Conservation (phyloP, 2,329 filamentous ascomycete species). For the Hypocrella siamensis region DNA sequence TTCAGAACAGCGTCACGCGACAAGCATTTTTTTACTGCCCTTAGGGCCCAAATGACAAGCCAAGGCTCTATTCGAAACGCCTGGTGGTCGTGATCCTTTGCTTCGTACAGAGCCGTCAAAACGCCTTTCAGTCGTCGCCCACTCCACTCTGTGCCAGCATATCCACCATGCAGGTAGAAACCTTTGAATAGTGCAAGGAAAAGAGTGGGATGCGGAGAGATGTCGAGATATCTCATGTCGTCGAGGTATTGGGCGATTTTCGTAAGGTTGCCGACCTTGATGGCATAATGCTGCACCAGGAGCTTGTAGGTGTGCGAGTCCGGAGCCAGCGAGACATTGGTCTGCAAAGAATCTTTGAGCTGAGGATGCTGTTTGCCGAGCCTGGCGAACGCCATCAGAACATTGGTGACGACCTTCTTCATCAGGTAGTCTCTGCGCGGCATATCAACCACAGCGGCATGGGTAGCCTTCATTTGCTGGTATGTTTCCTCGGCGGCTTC, state of each 20-base stretch:
- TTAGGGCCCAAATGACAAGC: constrained; percentile 44
- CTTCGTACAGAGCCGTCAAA: constrained; percentile 46
- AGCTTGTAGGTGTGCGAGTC: constrained; percentile 68
- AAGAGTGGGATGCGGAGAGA: constrained; percentile 59
- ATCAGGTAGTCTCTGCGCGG: constrained; percentile 29
- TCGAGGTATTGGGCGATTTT: constrained; percentile 55
- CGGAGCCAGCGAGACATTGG: constrained; percentile 50
- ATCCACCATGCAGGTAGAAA: constrained; percentile 58
- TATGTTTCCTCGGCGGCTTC: constrained; percentile 69
- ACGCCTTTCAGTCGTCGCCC: constrained; percentile 49
- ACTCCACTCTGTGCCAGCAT: constrained; percentile 54
- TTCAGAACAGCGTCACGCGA: constrained; percentile 32
- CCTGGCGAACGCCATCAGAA: constrained; percentile 41
- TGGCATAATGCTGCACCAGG: constrained; percentile 59
- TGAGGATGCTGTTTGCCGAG: constrained; percentile 39
- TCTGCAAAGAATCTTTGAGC: constrained; percentile 40
- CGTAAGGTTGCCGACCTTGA: constrained; percentile 52
- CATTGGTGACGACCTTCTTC: constrained; percentile 33
- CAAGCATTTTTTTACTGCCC: constrained; percentile 48
- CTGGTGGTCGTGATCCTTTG: constrained; percentile 29
- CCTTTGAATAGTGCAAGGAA: constrained; percentile 74
- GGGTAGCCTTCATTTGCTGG: constrained; percentile 59
- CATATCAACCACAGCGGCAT: constrained; percentile 22
- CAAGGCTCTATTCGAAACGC: constrained; percentile 40
- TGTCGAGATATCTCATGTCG: constrained; percentile 59